Evolutionary conservation across 2,329 filamentous ascomycete genomes (phyloP), one percentile per base, ranked within the genome.

Genomic region (Aspergillus sp.): DNA sequence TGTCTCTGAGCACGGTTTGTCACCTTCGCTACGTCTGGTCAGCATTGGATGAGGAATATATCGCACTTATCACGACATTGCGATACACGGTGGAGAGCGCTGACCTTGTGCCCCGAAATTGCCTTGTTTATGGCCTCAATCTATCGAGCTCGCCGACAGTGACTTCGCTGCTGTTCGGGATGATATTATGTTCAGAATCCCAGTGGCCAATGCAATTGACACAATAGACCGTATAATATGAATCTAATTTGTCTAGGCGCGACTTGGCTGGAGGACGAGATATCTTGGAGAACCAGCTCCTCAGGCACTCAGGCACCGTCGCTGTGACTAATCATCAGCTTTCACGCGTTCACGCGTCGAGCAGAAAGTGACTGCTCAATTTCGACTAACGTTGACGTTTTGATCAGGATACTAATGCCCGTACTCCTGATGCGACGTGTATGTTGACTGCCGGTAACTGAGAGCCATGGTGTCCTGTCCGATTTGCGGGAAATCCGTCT

Each of bases 381-480:
- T 22, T 20, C 36, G 4, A 38, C 12, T 24, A 15, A 12, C 22
- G 26, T 30, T 30, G 26, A 30, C 26, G 26, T n/a, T 15, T 43
- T 26, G 5, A 22, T 13, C 41, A 22, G 26, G 34, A 18, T 26
- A 18, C 45, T n/a, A 32, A 43, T 44, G 42, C 9, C 9, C 5
- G 22, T 39, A 17, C 8, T 22, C 24, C 26, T 17, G 20, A 3
- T 43, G 18, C 22, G 20, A 32, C 34, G 34, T 44, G 11, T 50
- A 56, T 32, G 48, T 56, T 32, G 26, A 30, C 41, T 55, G 17
- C 48, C 36, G 44, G 44, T 38, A 39, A 59, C 36, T 41, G 30
- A 48, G 15, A 50, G 66, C 36, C 53, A 77, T 77, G 81, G 89
- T 96, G 65, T 83, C 85, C 67, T 96, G 92, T 71, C 92, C 92